Evolutionary conservation across 768 basidiomycete genomes (phyloP).

Genomic region (Agaricus blazei): DNA sequence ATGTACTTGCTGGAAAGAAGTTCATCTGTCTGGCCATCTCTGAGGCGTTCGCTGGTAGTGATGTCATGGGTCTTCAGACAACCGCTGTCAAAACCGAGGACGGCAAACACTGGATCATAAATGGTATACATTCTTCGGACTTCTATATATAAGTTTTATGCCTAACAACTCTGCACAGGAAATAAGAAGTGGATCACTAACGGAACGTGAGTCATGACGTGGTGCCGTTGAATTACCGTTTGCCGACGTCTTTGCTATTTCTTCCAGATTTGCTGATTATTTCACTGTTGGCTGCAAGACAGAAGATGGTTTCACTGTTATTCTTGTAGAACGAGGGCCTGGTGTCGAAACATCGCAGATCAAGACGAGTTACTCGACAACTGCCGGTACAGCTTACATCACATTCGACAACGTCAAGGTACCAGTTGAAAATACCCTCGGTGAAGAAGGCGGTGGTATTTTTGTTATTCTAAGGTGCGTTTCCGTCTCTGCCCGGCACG

Average conservation of each 20-base stretch:
- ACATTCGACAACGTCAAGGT: conserved; percentile 84
- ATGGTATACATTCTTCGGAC: conserved; percentile 33
- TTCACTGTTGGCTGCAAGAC: conserved; percentile 76
- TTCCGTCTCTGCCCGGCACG: not conserved
- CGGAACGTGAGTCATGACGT: conserved; percentile 42
- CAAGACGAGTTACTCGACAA: conserved; percentile 66
- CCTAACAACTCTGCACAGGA: conserved; percentile 21
- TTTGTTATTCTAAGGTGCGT: conserved; percentile 28
- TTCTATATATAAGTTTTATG: not conserved
- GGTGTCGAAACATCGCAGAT: conserved; percentile 55
- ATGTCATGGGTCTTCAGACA: conserved; percentile 77
- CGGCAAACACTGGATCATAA: conserved; percentile 81
- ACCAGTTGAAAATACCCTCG: conserved; percentile 81
- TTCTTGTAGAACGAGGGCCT: conserved; percentile 60
- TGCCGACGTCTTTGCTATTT: not conserved
- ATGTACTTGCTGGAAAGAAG: conserved; percentile 72
- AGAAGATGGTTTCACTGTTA: conserved; percentile 70
- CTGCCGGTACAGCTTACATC: conserved; percentile 84
- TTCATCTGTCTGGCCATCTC: conserved; percentile 85
- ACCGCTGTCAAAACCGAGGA: conserved; percentile 76
- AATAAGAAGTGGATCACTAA: conserved; percentile 90
- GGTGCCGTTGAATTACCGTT: too few species aligned
- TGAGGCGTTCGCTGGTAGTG: conserved; percentile 84
- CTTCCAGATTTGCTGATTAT: conserved; percentile 42
- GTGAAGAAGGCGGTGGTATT: conserved; percentile 35